Percentiles rank a stretch among this genome's conserved stretches.
Conservation (phyloP, 2,329 filamentous ascomycete species). For the Pseudogymnoascus sp. region DNA sequence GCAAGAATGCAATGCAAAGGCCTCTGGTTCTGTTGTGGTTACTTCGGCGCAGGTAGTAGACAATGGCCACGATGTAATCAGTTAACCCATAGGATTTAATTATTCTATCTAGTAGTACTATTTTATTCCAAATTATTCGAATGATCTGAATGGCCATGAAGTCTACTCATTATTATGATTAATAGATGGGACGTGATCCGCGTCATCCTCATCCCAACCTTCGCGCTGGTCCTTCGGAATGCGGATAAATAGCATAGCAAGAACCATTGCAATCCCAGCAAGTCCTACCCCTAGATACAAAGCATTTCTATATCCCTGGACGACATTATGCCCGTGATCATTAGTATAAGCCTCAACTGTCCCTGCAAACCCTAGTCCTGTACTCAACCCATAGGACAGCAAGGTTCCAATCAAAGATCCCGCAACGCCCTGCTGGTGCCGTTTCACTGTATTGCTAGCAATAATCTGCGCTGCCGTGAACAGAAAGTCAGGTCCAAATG, state of each 20-base stretch:
- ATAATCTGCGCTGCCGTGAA: constrained; percentile 45
- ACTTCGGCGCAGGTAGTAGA: no score
- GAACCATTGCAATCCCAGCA: constrained; percentile 27
- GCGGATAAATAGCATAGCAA: constrained; percentile 33
- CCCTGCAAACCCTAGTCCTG: constrained; percentile 37
- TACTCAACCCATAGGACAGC: constrained; percentile 34
- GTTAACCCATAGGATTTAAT: background rate
- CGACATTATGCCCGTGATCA: constrained; percentile 15
- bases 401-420: constrained; percentile 41
- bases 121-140: background rate
- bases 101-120: background rate
- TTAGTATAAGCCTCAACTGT: constrained; percentile 28
- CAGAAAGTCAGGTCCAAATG: constrained; percentile 41
- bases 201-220: constrained; percentile 23
- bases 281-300: constrained; percentile 34
- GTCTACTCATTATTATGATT: background rate
- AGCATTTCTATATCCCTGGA: constrained; percentile 32
- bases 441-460: constrained; percentile 41
- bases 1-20: no score
- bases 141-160: background rate
- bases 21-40: no score
- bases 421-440: constrained; percentile 42
- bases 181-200: background rate
- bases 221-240: constrained; percentile 34
- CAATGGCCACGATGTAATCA: no score